These are phyloP conservation scores for Ceratocystis colombiana DNA, from an alignment of 2,329 filamentous ascomycete species.

Conservation along the genomic window DNA sequence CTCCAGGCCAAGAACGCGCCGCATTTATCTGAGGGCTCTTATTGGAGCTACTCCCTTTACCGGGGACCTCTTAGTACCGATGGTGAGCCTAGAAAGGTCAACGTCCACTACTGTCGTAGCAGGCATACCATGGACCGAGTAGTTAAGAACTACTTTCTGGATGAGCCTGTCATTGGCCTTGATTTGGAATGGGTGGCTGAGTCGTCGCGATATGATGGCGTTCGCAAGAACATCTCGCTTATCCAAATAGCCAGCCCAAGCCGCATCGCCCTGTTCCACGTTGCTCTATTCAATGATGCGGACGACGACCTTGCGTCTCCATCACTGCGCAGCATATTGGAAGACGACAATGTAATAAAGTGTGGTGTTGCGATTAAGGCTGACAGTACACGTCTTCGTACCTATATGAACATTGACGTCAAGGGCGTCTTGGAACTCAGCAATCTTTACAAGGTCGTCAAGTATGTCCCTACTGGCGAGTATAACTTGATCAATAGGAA, in stretches of 20 bases:
- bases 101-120: conserved; percentile 68
- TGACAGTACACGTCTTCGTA: conserved; percentile 58
- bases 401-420: conserved; percentile 53
- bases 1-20: conserved; percentile 40
- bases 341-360: conserved; percentile 60
- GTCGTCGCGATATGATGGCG: conserved; percentile 38
- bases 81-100: conserved; percentile 44
- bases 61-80: conserved; percentile 37
- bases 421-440: conserved; percentile 69
- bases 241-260: conserved; percentile 73
- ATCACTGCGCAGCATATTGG: conserved; percentile 60
- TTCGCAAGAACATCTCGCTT: conserved; percentile 64
- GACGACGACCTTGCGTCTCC: conserved; percentile 54
- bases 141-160: conserved; percentile 51
- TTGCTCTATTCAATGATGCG: conserved; percentile 51
- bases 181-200: conserved; percentile 73
- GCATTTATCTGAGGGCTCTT: conserved; percentile 41
- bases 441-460: conserved; percentile 69
- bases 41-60: conserved; percentile 62
- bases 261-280: conserved; percentile 70
- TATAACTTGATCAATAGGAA: conserved; percentile 53
- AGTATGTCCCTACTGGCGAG: conserved; percentile 43
- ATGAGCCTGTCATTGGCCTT: conserved; percentile 67
- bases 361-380: conserved; percentile 65
- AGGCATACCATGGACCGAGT: conserved; percentile 57